These are phyloP conservation scores for Aspergillus piperis DNA, from an alignment of 2,329 filamentous ascomycete species.

Conservation along the genomic window DNA sequence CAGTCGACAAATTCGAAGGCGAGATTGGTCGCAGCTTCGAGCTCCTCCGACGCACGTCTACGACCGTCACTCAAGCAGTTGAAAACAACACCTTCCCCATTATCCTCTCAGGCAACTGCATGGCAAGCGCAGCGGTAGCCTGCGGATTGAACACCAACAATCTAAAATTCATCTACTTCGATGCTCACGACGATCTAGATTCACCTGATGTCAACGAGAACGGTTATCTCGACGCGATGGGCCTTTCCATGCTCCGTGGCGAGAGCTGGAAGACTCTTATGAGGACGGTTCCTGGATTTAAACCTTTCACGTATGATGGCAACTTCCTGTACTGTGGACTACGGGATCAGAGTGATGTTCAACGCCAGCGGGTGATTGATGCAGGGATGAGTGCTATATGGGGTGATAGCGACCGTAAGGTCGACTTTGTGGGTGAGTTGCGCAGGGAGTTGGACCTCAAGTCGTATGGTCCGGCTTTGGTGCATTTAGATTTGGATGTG, in stretches of 20 bases:
- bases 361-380: conserved; percentile 33
- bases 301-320: conserved; percentile 16
- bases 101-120: conserved; percentile 45
- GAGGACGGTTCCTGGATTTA: conserved; percentile 35
- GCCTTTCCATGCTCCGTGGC: conserved; percentile 40
- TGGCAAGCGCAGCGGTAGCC: conserved; percentile 37
- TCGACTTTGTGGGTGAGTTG: conserved; percentile 23
- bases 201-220: conserved; percentile 38
- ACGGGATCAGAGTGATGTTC: conserved; percentile 30
- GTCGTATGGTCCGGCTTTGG: conserved; percentile 25
- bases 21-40: conserved; percentile 46
- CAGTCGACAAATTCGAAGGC: conserved; percentile 41
- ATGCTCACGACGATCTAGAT: conserved; percentile 48
- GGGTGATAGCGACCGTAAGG: conserved; percentile 20
- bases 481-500: conserved; percentile 42
- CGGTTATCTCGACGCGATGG: conserved; percentile 44
- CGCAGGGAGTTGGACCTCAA: background rate
- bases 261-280: conserved; percentile 34
- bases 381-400: conserved; percentile 34
- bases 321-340: conserved; percentile 30
- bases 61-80: conserved; percentile 31
- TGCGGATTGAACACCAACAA: conserved; percentile 35
- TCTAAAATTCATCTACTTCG: conserved; percentile 45
- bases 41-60: conserved; percentile 41
- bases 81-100: conserved; percentile 38